A percentile compares a stretch with the other conserved stretches of the same genome.
phyloP scores from a whole-genome alignment of 108 stramenopile species.

The Nannochloropsis granulata region DNA sequence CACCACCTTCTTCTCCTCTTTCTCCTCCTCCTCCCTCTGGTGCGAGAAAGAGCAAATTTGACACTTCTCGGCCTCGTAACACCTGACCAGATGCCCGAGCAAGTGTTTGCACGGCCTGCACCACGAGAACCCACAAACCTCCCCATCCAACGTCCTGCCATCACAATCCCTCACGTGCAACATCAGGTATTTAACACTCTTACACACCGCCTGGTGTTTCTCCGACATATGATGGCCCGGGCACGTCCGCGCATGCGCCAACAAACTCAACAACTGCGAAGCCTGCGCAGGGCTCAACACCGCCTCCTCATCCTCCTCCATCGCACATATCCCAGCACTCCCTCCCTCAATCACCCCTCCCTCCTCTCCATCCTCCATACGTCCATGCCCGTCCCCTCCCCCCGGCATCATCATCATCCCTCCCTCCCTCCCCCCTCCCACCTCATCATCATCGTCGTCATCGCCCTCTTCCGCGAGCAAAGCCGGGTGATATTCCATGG shows the following conservation, averaged over 20 bases:
- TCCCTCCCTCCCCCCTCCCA: neutral
- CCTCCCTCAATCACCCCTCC: neutral
- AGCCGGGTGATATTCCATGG: constrained; percentile 74
- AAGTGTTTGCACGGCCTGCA: constrained; percentile 70
- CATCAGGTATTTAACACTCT: constrained; percentile 66
- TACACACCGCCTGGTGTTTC: constrained; percentile 58
- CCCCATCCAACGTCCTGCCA: constrained; percentile 33
- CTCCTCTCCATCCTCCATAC: neutral
- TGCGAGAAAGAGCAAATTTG: neutral
- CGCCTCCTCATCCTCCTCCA: constrained; percentile 11
- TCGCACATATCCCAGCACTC: neutral
- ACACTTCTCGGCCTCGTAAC: constrained; percentile 28
- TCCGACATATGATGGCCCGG: constrained; percentile 45
- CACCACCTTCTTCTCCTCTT: neutral
- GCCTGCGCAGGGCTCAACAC: constrained; percentile 48
- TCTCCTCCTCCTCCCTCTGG: neutral
- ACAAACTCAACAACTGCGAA: constrained; percentile 49
- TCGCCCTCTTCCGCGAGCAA: constrained; percentile 50
- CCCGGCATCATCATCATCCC: neutral
- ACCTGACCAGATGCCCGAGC: constrained; percentile 62
- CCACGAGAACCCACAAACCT: constrained; percentile 83
- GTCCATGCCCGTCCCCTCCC: neutral
- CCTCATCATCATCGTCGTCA: constrained; percentile 17
- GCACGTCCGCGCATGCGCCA: constrained; percentile 37
- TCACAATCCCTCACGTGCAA: constrained; percentile 77